These are phyloP conservation scores for Cryptosporidium viatorum DNA, from an alignment of 169 alveolate genomes.

Conservation along the genomic window DNA sequence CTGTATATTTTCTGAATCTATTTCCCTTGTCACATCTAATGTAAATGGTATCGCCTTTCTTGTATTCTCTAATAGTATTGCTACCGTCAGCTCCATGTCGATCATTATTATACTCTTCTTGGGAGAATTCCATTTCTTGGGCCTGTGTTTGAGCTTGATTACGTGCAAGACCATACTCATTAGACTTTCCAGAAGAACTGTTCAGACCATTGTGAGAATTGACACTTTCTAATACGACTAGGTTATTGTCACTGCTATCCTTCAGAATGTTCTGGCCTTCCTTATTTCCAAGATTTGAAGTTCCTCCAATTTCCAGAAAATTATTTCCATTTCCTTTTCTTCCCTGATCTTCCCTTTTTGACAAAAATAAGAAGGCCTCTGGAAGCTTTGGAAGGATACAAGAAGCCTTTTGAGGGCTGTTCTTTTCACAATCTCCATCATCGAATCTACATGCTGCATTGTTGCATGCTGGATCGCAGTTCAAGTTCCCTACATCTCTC, in stretches of 20 bases:
- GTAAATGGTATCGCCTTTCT: conserved; percentile 17
- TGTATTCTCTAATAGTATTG: conserved; percentile 18
- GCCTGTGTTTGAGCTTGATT: not conserved
- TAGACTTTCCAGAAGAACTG: not conserved
- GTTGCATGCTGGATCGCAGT: conserved; percentile 81
- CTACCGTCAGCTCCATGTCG: not conserved
- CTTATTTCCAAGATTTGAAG: not conserved
- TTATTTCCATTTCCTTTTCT: not conserved
- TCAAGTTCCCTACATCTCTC: conserved; percentile 80
- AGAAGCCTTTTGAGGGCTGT: conserved; percentile 44
- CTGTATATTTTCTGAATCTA: conserved; percentile 39
- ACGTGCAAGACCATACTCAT: not conserved
- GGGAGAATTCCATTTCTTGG: not conserved
- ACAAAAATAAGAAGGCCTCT: conserved; percentile 1
- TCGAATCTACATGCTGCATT: conserved; percentile 79
- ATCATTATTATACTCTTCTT: not conserved
- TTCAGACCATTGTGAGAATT: not conserved
- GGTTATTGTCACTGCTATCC: not conserved
- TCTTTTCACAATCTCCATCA: conserved; percentile 82
- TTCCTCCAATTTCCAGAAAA: not conserved
- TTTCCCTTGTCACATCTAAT: conserved; percentile 18
- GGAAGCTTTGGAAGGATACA: conserved; percentile 43
- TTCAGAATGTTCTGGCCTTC: not conserved
- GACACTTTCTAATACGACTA: not conserved
- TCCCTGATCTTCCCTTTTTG: not conserved